Base-by-base conservation (phyloP, 2,329 filamentous ascomycete genomes). In the Cytospora mali region DNA sequence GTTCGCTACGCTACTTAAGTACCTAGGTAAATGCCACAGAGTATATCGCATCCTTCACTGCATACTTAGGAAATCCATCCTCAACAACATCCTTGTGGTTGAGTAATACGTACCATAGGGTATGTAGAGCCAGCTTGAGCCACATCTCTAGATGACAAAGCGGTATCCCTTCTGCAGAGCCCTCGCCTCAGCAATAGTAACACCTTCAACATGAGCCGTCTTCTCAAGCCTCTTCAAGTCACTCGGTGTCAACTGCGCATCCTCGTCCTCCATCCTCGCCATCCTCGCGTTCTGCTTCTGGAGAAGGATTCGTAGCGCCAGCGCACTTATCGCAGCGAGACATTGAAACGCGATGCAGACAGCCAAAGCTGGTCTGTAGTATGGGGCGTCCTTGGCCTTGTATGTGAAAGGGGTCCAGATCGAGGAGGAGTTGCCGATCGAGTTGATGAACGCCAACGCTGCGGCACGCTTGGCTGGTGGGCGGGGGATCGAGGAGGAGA, bases 391-490 rank as follows among this genome's bases (percentile, higher is more conserved):
- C 14, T 68, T 64, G 4, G 70, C 65, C 16, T 75, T 71, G 66
- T 82, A 83, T 9, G 80, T 82, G 61, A 77, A 83, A 0, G 79
- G 76, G 0, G 79, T 81, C 77, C 80, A 84, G 68, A 85, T 84
- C 62, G 75, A 78, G 39, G 79, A 80, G 1, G 76, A 78, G 69
- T 84, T 85, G 33, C 80, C 81, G 27, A 85, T 71, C 1, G 79
- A 78, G 67, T 85, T 85, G 72, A 85, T 83, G 53, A 84, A 80
- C 1, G 82, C 82, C 54, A 81, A 78, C 0, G 82, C 81, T 0
- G 81, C 81, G 1, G 82, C 82, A 49, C 82, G 79, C 70, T 85
- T 85, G 1, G 81, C 82, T 0, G 81, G 80, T 0, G 82, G 82
- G 0, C 81, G 78, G 0, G 81, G 78, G 31, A 85, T 77, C 2